Evolutionary conservation across 2,329 filamentous ascomycete genomes (phyloP).

Genomic region (Paracoccidioides brasiliensis): DNA sequence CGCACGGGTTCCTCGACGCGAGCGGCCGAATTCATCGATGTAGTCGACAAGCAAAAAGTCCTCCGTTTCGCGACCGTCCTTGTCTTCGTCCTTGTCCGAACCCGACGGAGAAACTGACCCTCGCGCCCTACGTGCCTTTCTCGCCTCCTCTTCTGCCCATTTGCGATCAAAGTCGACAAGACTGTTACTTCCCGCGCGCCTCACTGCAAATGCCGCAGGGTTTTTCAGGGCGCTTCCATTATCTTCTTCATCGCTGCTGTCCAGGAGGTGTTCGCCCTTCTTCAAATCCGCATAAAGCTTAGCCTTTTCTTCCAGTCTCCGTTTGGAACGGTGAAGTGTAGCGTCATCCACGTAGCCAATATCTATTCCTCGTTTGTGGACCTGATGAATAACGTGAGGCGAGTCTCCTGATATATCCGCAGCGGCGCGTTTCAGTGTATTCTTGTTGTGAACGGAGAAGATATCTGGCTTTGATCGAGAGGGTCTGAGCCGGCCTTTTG

Average conservation of each 20-base stretch:
- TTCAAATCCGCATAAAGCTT: conserved; percentile 82
- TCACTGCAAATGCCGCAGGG: conserved; percentile 15
- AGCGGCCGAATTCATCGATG: conserved; percentile 84
- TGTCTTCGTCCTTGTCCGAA: conserved; percentile 25
- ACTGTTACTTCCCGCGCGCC: conserved; percentile 27
- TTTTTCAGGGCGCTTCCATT: conserved; percentile 8
- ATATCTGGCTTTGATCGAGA: conserved; percentile 52
- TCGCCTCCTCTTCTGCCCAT: conserved; percentile 60
- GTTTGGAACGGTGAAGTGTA: conserved; percentile 52
- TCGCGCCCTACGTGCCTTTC: conserved; percentile 15
- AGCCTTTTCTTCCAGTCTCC: conserved; percentile 82
- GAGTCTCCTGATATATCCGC: conserved; percentile 44
- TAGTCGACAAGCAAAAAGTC: conserved; percentile 64
- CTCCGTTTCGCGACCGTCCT: conserved; percentile 28
- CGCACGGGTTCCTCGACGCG: conserved; percentile 55
- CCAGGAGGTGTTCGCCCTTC: conserved; percentile 63
- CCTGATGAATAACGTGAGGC: conserved; percentile 43
- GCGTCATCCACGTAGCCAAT: conserved; percentile 48
- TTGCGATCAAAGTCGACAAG: conserved; percentile 93
- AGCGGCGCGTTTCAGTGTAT: conserved; percentile 48
- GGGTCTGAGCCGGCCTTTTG: conserved; percentile 28
- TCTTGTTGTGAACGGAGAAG: conserved; percentile 53
- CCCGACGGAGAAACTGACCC: conserved; percentile 24
- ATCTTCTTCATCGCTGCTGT: conserved; percentile 22
- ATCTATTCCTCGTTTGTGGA: conserved; percentile 48